Evolutionary conservation across 345 rosid species (phyloP).

Genomic region (Salix dunnii): DNA sequence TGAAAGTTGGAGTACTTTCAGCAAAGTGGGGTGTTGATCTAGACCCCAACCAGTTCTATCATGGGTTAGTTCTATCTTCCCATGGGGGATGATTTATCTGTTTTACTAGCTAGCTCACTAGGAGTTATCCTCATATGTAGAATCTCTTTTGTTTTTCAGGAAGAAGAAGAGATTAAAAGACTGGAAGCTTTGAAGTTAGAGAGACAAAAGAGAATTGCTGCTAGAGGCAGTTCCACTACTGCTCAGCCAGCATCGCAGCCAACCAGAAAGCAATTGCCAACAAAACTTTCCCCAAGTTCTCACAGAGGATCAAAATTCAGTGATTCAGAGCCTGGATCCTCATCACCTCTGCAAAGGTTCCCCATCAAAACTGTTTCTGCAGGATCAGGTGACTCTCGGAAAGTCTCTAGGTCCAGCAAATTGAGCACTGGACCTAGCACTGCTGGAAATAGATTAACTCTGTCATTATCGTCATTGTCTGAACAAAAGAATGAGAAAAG

Average conservation of each 20-base stretch:
- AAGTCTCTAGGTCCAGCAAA: constrained; percentile 52
- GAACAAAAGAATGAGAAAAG: constrained; percentile 51
- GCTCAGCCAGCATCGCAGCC: constrained; percentile 46
- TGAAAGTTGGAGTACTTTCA: constrained; percentile 1
- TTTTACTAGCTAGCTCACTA: constrained; percentile 6
- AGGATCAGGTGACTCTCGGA: constrained; percentile 47
- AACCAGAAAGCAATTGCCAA: constrained; percentile 49
- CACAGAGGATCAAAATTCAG: constrained; percentile 73
- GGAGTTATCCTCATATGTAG: neutral
- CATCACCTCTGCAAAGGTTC: constrained; percentile 64
- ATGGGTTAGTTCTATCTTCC: constrained; percentile 2
- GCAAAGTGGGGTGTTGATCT: neutral
- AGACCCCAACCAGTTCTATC: neutral
- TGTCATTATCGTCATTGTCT: constrained; percentile 61
- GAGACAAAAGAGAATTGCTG: constrained; percentile 88
- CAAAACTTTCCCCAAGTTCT: constrained; percentile 63
- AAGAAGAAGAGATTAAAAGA: constrained; percentile 70
- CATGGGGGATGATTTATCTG: neutral
- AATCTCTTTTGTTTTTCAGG: constrained; percentile 36
- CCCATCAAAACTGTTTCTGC: constrained; percentile 44
- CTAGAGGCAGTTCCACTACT: constrained; percentile 52
- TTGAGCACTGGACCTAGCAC: constrained; percentile 47
- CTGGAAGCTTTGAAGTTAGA: constrained; percentile 70
- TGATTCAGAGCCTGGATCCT: constrained; percentile 70
- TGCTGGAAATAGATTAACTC: constrained; percentile 48